These are phyloP conservation scores for Aureobasidium subglaciale DNA, from an alignment of 2,329 filamentous ascomycete genomes.

Conservation along the genomic window DNA sequence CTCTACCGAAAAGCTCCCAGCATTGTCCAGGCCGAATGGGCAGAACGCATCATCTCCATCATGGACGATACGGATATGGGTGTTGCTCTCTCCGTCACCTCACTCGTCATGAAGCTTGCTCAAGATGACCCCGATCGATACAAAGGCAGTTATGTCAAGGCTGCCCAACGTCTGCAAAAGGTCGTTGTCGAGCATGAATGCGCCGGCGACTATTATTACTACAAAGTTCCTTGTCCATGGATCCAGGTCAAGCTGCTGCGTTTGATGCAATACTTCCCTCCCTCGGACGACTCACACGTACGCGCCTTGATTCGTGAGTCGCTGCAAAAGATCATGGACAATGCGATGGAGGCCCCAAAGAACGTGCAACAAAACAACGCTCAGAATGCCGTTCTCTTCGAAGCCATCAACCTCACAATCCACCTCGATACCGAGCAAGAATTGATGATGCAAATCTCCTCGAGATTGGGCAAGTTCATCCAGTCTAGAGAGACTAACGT, in stretches of 20 bases:
- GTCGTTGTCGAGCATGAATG: slow-evolving; percentile 88
- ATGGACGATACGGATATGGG: slow-evolving; percentile 97
- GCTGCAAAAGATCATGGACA: slow-evolving; percentile 81
- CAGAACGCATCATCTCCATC: slow-evolving; percentile 93
- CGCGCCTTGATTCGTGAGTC: slow-evolving; percentile 88
- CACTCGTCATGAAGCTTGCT: slow-evolving; percentile 85
- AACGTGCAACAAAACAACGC: slow-evolving; percentile 99
- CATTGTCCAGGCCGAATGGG: slow-evolving; percentile 95
- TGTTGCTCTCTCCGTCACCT: slow-evolving; percentile 90
- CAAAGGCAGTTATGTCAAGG: slow-evolving; percentile 89
- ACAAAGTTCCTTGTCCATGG: slow-evolving; percentile 99
- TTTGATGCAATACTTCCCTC: slow-evolving; percentile 90
- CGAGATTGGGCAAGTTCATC: slow-evolving; percentile 87
- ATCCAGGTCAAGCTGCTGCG: slow-evolving; percentile 91
- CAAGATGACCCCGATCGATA: slow-evolving; percentile 94
- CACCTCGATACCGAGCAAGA: slow-evolving; percentile 92
- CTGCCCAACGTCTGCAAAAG: slow-evolving; percentile 79
- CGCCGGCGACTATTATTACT: slow-evolving; percentile 88
- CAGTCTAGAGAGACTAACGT: slow-evolving; percentile 96
- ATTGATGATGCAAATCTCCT: slow-evolving; percentile 92
- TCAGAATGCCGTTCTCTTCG: slow-evolving; percentile 94
- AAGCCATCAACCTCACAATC: slow-evolving; percentile 97
- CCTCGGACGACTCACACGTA: slow-evolving; percentile 88
- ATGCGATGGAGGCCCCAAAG: slow-evolving; percentile 88
- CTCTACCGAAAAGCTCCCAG: slow-evolving; percentile 90